Base-by-base conservation (phyloP, 108 stramenopile species). In the Mediolabrus comicus region DNA sequence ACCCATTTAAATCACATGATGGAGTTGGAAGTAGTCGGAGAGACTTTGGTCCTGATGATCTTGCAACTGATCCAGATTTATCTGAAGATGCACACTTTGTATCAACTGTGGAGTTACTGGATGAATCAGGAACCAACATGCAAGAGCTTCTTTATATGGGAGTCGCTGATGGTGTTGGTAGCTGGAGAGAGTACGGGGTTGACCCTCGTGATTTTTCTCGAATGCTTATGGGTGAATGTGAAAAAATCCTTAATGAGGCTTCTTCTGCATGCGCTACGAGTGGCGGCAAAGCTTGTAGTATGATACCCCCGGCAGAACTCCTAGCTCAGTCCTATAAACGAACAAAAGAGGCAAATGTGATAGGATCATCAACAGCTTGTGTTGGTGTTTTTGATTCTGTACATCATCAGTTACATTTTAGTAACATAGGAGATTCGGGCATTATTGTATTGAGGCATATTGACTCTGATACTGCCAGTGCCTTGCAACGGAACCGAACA, bases 131-230 rank as follows among this genome's bases (percentile, higher is more conserved):
- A n/a, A 72, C 68, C 41, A 63, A 71, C 4, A 53, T 86, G 57
- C 81, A 83, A 55, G 84, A 88, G 31, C 72, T 91, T 17, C 83
- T 86, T 39, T 97, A 96, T 68, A 83, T 92, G 65, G 96, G 96
- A 26, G 92, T 98, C 32, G 97, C 96, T 7, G 97, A 98, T 70
- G 97, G 97, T 10, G 97, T 98, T n/a, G 97, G 97, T 3, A 88
- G 87, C 64, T 98, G 97, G 97, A 80, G 96, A 65, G 89, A 94
- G 71, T 96, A 94, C 57, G 88, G 90, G 13, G 96, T 98, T 17
- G 96, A 98, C 80, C 97, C 97, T 0, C 59, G 96, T 35, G 80
- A 82, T n/a, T 97, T 95, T 84, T 87, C 92, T 13, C 83, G 87
- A 43, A 82, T 75, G 13, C 80, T 97, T 2, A 97, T 97, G 97